phyloP scores from a whole-genome alignment of 1,139 yeast species.

The Blastobotrys petasosporus region DNA sequence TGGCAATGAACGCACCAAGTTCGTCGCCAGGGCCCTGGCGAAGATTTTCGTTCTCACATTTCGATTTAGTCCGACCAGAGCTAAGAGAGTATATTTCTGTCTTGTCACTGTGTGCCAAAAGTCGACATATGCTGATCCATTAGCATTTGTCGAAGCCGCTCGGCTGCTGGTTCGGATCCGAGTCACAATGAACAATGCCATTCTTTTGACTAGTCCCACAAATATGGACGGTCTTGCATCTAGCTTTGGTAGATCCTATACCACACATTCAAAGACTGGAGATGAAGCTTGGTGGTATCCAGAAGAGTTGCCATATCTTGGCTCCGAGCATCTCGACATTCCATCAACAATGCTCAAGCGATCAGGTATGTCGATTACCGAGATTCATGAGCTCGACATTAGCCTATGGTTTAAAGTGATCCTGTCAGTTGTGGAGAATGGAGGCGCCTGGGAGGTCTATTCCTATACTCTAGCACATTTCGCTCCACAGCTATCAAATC shows the following conservation, averaged over 20 bases:
- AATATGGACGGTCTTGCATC: conserved; percentile 67
- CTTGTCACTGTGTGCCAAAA: conserved; percentile 23
- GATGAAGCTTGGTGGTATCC: conserved; percentile 53
- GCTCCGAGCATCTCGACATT: conserved; percentile 34
- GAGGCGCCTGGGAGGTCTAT: conserved; percentile 65
- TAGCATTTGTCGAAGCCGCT: conserved; percentile 44
- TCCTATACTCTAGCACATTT: conserved; percentile 63
- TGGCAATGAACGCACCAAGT: conserved; percentile 11
- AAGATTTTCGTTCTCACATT: conserved; percentile 33
- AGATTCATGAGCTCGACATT: conserved; percentile 38
- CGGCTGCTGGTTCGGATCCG: conserved; percentile 54
- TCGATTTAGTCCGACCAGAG: conserved; percentile 28
- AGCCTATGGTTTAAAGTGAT: conserved; percentile 50
- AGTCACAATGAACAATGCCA: conserved; percentile 41
- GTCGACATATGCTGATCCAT: conserved; percentile 18
- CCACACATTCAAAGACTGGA: conserved; percentile 19
- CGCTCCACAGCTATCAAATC: conserved; percentile 64
- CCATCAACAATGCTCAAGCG: conserved; percentile 29
- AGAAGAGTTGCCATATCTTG: conserved; percentile 47
- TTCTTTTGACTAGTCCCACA: conserved; percentile 49
- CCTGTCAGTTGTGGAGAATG: conserved; percentile 43
- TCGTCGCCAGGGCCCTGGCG: conserved; percentile 36
- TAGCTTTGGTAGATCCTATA: conserved; percentile 47
- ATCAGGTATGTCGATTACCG: conserved; percentile 2
- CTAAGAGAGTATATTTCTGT: conserved; percentile 28